Conservation (phyloP, 2,329 filamentous ascomycete genomes). For the Talaromyces piceae region DNA sequence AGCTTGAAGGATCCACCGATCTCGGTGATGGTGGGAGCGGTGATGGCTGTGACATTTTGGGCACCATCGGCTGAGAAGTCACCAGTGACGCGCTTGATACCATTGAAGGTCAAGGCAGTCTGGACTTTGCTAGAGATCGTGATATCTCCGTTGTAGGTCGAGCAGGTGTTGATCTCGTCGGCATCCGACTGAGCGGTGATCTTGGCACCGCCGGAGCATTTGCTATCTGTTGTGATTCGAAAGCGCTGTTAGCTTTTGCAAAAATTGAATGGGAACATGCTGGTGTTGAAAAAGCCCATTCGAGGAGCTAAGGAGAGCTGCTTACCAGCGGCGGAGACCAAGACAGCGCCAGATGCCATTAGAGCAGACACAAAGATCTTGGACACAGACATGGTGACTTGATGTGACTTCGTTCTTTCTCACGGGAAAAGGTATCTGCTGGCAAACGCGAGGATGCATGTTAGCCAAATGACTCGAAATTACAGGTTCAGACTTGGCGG, state of each 20-base stretch:
- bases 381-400: constrained; percentile 42
- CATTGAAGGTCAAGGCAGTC: constrained; percentile 55
- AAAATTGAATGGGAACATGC: too few species aligned
- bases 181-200: constrained; percentile 54
- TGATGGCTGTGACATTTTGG: constrained; percentile 57
- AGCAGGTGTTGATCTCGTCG: constrained; percentile 59
- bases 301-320: background rate
- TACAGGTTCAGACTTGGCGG: background rate
- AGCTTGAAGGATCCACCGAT: constrained; percentile 68
- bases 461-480: background rate
- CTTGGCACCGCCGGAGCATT: constrained; percentile 20
- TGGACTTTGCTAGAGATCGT: constrained; percentile 52
- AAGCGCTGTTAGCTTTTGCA: too few species aligned
- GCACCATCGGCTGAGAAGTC: constrained; percentile 46
- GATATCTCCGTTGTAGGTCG: constrained; percentile 62
- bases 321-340: constrained; percentile 45
- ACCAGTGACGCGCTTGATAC: constrained; percentile 53
- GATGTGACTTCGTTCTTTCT: background rate
- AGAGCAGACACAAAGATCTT: constrained; percentile 52
- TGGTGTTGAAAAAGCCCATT: too few species aligned
- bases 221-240: background rate
- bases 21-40: constrained; percentile 51
- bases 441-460: background rate
- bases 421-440: background rate
- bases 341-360: constrained; percentile 31